Base-by-base conservation (phyloP, 305 asterid genomes). In the Coffea humblotiana region DNA sequence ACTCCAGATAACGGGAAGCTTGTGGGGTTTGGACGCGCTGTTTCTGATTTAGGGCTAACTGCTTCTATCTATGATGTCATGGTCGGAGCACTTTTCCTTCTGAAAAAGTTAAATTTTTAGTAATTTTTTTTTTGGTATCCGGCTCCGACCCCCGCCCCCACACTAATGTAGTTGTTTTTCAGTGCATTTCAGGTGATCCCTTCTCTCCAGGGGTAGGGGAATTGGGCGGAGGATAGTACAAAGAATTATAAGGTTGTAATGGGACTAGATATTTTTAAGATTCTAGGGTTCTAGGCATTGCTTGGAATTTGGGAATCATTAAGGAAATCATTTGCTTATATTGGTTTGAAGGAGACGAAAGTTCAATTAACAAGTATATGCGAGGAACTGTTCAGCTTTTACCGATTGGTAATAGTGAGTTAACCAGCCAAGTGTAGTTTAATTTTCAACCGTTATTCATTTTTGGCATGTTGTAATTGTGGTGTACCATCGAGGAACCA, bases 1-100 rank as follows among this genome's bases (percentile, higher is more conserved):
- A 86, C 92, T 78, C 98, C 95, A 79, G 88, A 84, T 37, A 91
- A 89, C 71, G 97, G 99, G 49, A 83, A 71, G 78, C 84, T 95
- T 83, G 83, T 95, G 68, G 99, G 99, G 71, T 95, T 95, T 58
- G 97, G 98, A 70, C 94, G 98, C 2, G 98, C 94, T 7, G 96
- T 93, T 81, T 91, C 99, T 4, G 99, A 95, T 88, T 79, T 84
- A 78, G 94, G 90, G 51, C 81, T 95, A 66, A 89, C 97, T 71
- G 98, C 98, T 29, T 87, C 97, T 2, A 89, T 92, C 35, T 84
- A 95, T 72, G 99, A 95, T 86, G 91, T 93, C 71, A 88, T 92
- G 97, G 99, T 95, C 29, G 82, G 88, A 77, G 69, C 64, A 51
- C 13, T 64, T 72, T 64, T 52, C 69, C 19, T 61, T 58, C 43